Conservation (phyloP, 2,329 filamentous ascomycete genomes). For the Venturia nashicola region DNA sequence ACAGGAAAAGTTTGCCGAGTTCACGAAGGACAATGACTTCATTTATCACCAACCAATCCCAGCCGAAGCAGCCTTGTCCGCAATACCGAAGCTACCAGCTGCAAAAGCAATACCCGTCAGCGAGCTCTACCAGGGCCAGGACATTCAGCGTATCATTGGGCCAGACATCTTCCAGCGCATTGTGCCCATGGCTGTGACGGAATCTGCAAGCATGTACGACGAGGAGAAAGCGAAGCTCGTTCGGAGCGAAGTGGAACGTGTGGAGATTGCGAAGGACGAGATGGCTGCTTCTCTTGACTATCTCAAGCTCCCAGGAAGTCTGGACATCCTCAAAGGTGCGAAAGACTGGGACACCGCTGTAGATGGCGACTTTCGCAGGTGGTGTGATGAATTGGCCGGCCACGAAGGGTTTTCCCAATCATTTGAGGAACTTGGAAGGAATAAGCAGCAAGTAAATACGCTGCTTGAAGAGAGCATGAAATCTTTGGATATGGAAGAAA, state of each 20-base stretch:
- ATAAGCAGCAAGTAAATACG: constrained; percentile 62
- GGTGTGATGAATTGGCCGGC: constrained; percentile 86
- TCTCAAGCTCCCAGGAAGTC: constrained; percentile 72
- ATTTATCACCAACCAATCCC: constrained; percentile 94
- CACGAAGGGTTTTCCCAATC: constrained; percentile 68
- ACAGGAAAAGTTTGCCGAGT: constrained; percentile 64
- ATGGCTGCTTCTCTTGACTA: constrained; percentile 95
- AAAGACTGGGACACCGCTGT: constrained; percentile 80
- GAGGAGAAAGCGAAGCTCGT: constrained; percentile 97
- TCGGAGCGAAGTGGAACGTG: constrained; percentile 83
- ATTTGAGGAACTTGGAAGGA: constrained; percentile 65
- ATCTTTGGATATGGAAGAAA: constrained; percentile 92
- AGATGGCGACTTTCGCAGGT: constrained; percentile 82
- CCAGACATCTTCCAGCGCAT: constrained; percentile 96
- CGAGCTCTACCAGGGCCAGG: constrained; percentile 91
- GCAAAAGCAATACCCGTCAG: constrained; percentile 96
- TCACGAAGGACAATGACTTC: constrained; percentile 90
- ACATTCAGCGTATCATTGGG: constrained; percentile 92
- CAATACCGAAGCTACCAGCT: constrained; percentile 82
- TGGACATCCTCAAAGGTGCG: constrained; percentile 86
- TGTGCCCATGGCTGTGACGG: constrained; percentile 88
- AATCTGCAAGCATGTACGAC: constrained; percentile 92
- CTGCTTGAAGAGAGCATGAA: constrained; percentile 71
- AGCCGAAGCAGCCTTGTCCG: constrained; percentile 65
- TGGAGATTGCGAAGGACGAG: constrained; percentile 85